These are phyloP conservation scores for Arabidopsis thaliana DNA, from an alignment of 345 rosid species.

Conservation along the genomic window TAIR10.1 NC_003076.8:24843001-24843500, in stretches of 20 bases:
- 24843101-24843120: conserved; percentile 12
- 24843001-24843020: conserved; percentile 20
- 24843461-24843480: no score
- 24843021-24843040: conserved; percentile 35
- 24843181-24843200: no score
- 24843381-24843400: no score
- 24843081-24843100: conserved; percentile 21
- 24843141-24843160: not conserved
- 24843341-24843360: not conserved
- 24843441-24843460: no score
- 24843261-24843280: no score
- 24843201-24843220: no score
- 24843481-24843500: no score
- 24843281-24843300: no score
- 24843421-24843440: no score
- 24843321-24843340: not conserved
- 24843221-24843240: not conserved
- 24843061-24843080: conserved; percentile 26
- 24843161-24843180: not conserved
- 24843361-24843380: no score
- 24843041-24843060: conserved; percentile 35
- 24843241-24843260: no score
- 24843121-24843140: not conserved
- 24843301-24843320: not conserved
- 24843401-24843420: no score